These are phyloP conservation scores for Rheum nobile DNA, from an alignment of 148 eudicot genomes.

Conservation along the genomic window DNA sequence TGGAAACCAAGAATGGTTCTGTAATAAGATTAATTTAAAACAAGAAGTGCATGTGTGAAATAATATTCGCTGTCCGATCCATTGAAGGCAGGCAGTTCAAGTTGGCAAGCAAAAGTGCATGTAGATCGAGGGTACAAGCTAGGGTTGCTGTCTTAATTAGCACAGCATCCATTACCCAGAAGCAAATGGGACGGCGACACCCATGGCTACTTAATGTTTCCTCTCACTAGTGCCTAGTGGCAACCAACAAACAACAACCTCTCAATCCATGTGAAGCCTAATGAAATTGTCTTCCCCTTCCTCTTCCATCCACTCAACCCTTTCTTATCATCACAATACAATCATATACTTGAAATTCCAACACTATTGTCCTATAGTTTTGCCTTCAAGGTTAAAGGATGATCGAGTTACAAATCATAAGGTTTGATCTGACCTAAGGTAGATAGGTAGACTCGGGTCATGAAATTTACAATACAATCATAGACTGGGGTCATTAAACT, in stretches of 20 bases:
- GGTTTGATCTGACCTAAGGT: too few relatives aligned
- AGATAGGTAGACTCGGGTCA: too few relatives aligned
- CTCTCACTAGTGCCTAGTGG: background rate
- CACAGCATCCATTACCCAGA: background rate
- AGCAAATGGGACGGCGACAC: background rate
- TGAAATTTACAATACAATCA: too few relatives aligned
- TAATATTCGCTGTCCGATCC: background rate
- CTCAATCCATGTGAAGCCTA: background rate
- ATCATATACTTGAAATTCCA: background rate
- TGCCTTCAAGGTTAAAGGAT: background rate
- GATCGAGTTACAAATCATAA: too few relatives aligned
- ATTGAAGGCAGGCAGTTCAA: background rate
- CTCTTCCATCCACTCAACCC: background rate
- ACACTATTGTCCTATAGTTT: background rate
- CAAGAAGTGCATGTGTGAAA: too few relatives aligned
- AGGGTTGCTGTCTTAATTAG: background rate
- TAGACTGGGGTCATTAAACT: too few relatives aligned
- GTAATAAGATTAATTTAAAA: too few relatives aligned
- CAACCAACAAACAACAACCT: background rate
- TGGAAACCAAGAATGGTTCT: too few relatives aligned
- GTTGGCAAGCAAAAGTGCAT: background rate
- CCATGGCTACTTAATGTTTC: constrained; percentile 7
- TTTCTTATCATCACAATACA: background rate
- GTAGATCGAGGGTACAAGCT: background rate
- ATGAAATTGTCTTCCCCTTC: background rate